phyloP scores from a whole-genome alignment of 345 rosid genomes.

The Murraya paniculata region DNA sequence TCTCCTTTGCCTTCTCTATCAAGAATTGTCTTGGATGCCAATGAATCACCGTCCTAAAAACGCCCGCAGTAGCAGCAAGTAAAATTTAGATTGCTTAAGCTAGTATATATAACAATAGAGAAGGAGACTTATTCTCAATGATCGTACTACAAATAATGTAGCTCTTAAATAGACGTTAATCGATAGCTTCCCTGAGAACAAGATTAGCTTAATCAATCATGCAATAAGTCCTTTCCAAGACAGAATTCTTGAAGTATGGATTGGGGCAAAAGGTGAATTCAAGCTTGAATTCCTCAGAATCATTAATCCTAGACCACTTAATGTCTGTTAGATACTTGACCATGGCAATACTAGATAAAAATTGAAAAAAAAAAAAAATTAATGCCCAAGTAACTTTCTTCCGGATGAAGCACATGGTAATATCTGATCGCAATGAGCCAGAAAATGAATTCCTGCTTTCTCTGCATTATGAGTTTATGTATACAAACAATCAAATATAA shows the following conservation, averaged over 20 bases:
- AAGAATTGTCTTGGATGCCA: too few relatives aligned
- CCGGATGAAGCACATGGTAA: constrained; percentile 67
- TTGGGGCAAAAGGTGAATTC: constrained; percentile 84
- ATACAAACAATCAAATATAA: too few relatives aligned
- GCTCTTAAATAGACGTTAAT: constrained; percentile 24
- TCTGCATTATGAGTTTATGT: too few relatives aligned
- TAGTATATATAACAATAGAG: too few relatives aligned
- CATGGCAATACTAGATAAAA: constrained; percentile 25
- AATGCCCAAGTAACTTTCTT: constrained; percentile 65
- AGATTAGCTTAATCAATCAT: constrained; percentile 98
- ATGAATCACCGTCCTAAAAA: too few relatives aligned
- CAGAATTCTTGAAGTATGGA: constrained; percentile 78
- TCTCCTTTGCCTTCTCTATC: too few relatives aligned
- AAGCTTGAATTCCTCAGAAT: constrained; percentile 92
- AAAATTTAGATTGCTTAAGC: too few relatives aligned
- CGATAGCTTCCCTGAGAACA: constrained; percentile 83
- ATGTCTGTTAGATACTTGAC: constrained; percentile 79
- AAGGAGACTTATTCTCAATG: too few relatives aligned
- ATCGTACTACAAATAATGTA: too few relatives aligned
- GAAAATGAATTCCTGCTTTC: constrained; percentile 59
- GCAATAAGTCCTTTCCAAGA: constrained; percentile 84
- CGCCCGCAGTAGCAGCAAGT: too few relatives aligned
- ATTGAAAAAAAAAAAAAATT: too few relatives aligned
- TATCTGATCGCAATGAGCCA: constrained; percentile 93
- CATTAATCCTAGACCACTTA: constrained; percentile 62